Evolutionary conservation across 2,329 filamentous ascomycete genomes (phyloP), one percentile per base, ranked within the genome.

Genomic region (Fusarium illudens): DNA sequence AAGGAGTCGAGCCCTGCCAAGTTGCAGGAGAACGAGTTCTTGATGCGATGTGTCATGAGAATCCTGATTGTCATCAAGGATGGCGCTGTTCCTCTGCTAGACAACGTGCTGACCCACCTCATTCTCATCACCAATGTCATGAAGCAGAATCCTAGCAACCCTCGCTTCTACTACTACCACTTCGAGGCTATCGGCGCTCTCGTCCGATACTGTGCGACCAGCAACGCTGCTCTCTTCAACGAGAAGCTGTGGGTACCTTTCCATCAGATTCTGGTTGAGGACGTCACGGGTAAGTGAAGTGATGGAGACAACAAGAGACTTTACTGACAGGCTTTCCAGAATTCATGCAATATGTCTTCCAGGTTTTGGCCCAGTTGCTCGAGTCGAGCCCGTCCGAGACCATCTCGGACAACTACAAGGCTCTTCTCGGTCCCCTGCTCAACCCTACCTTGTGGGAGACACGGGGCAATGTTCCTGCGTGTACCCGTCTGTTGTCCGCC

Each of bases 1-100:
- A 93, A 92, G 76, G 91, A 97, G 72, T 84, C 86, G 4, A 90
- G 92, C 11, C 91, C 96, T 1, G 89, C 95, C 68, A 99, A 98
- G 84, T 89, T 99, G 65, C 96, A 99, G 76, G 96, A 99, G 80
- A 99, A 99, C 76, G 96, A 99, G 77, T 99, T 98, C 78, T 79
- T 99, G 75, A 98, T 99, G 94, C 92, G 94, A 73, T 99, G 96
- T 75, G 93, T 97, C 59, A 99, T 99, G 96, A 89, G 96, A 73
- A 95, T 99, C 12, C 84, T 99, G 64, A 94, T 99, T 69, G 94
- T 98, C 67, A 92, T 98, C 79, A 92, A 91, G 76, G 94, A 97
- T 49, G 92, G 89, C 27, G 88, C 95, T 13, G 80, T 90, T 3
- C 86, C 89, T 1, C 89, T 96, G 50, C 85, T 91, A 6, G 93